Percentiles rank a stretch among this genome's conserved stretches.
phyloP scores from a whole-genome alignment of 176 grass and related monocot species.

The Rhipidocladum racemiflorum region DNA sequence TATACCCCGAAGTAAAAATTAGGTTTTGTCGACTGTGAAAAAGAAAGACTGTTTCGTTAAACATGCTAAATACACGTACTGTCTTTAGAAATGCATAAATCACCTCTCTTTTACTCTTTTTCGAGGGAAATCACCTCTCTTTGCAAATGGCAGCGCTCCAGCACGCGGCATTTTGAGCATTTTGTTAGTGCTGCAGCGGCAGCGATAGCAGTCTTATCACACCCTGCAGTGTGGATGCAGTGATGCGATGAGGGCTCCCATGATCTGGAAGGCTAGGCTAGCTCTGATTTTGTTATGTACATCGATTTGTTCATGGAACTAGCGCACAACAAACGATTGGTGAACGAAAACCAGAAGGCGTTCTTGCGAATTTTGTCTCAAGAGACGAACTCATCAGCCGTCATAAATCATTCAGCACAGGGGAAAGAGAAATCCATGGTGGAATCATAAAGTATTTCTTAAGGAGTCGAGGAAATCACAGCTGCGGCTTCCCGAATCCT shows the following conservation, averaged over 20 bases:
- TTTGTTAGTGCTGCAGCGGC: not conserved
- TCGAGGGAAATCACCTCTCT: not conserved
- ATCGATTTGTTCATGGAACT: conserved; percentile 19
- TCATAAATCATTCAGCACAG: not conserved
- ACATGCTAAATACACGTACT: not conserved
- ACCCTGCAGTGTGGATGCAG: conserved; percentile 11
- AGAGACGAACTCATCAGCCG: conserved; percentile 14
- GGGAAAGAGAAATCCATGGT: not conserved
- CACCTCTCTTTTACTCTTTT: not conserved
- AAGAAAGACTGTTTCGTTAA: not conserved
- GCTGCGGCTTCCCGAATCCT: not conserved
- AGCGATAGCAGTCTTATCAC: not conserved
- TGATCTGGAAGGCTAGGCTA: not conserved
- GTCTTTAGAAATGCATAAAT: not conserved
- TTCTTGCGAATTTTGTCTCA: not conserved
- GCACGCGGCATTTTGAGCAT: not conserved
- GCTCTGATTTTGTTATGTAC: conserved; percentile 1
- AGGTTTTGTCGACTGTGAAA: not conserved
- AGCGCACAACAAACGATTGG: not conserved
- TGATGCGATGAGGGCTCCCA: conserved; percentile 13
- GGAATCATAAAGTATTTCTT: not conserved
- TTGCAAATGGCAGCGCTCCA: not conserved
- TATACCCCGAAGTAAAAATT: not conserved
- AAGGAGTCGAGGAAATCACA: not conserved
- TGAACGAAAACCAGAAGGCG: not conserved